Evolutionary conservation across 192 early-diverging fungal genomes (phyloP), one percentile per base, ranked within the genome.

Genomic region (Entomortierella beljakovae): DNA sequence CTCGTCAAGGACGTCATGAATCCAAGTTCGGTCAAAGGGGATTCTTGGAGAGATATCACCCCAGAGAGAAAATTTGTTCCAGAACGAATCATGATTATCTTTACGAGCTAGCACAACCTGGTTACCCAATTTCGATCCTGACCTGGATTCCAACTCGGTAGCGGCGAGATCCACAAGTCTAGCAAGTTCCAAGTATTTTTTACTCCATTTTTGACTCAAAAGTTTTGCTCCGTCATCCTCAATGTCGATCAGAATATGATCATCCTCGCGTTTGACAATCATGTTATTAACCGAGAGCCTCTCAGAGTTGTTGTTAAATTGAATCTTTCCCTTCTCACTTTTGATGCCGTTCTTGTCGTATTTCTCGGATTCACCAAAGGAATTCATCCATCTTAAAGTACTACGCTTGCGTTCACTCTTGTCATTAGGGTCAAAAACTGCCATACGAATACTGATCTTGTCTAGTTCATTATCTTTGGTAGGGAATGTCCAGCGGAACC

Each of bases 401-500:
- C 43, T 34, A 6, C 33, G 20, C 56, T 79, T 69, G 57, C 57
- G 50, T 0, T 43, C 68, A 26, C 68, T 79, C 2, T 53, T 25
- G 10, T 79, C 68, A 11, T 70, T 49, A 10, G 67, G 55, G 61
- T 79, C 67, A 70, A 79, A 79, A 9, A 79, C 56, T 8, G 48
- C 61, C 61, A 79, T 33, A 1, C 75, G 75, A 34, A 79, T 60
- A 11, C 46, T 64, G 57, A 70, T 26, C 61, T 42, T 79, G 22
- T 79, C 75, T 0, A 65, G 31, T 1, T 53, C 49, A 3, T 26
- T 53, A 23, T 34, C 22, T 42, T 62, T 53, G 6, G 35, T 20
- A 6, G 75, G 75, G 26, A 70, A 79, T 38, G 25, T 37, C 75
- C 75, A 79, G 3, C 46, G 61, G 62, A 79, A 79, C 75, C 75